Conservation (phyloP, 306 rosid species). For the Sicyos edulis region DNA sequence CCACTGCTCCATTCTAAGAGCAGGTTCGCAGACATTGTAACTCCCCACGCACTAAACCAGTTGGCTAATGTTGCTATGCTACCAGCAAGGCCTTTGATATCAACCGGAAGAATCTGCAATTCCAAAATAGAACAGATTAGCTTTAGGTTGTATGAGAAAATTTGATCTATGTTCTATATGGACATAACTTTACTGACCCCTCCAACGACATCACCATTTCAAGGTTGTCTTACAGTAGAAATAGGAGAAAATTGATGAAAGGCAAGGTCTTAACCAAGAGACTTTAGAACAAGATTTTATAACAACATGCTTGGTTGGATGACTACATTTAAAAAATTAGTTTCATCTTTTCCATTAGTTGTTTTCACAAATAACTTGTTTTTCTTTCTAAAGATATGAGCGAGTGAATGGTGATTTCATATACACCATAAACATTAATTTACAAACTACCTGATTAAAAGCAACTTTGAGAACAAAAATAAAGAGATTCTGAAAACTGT, state of each 20-base stretch:
- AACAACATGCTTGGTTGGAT: not conserved
- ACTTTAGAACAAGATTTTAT: not conserved
- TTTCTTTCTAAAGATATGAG: too few species aligned
- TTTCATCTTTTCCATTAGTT: not conserved
- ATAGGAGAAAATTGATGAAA: not conserved
- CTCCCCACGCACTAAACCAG: slow-evolving; percentile 64
- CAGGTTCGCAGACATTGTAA: slow-evolving; percentile 80
- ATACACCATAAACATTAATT: not conserved
- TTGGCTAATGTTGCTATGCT: slow-evolving; percentile 91
- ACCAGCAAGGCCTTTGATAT: slow-evolving; percentile 90
- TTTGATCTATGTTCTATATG: not conserved
- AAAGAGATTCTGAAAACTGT: not conserved
- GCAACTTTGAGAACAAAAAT: not conserved
- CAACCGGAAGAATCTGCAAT: slow-evolving; percentile 78
- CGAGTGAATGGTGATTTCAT: not conserved
- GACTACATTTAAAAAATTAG: not conserved
- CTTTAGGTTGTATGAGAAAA: not conserved
- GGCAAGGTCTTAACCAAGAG: not conserved
- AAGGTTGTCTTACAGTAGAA: not conserved
- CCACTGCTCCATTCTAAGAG: slow-evolving; percentile 82
- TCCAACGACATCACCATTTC: not conserved
- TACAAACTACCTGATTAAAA: not conserved
- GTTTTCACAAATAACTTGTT: not conserved
- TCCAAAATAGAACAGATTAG: slow-evolving; percentile 13
- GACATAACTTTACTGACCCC: not conserved